phyloP scores from a whole-genome alignment of 352 stramenopile species.

The Saprolegnia parasitica region DNA sequence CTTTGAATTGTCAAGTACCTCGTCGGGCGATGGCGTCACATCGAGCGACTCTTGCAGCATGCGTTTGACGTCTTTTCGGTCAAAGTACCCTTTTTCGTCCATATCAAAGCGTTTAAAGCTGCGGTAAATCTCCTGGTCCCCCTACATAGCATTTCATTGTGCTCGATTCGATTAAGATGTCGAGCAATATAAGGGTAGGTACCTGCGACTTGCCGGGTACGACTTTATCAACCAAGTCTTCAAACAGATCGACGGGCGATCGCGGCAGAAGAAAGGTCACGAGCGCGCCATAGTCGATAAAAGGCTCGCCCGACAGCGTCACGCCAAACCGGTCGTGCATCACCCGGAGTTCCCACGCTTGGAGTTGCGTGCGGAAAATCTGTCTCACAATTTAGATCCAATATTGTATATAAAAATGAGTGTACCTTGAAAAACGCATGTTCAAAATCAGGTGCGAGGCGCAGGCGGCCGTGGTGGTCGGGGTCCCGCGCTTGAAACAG shows the following conservation, averaged over 20 bases:
- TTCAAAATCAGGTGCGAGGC: not conserved
- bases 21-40: not conserved
- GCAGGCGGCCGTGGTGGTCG: not conserved
- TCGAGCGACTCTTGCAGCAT: not conserved
- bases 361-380: constrained; percentile 8
- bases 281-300: constrained; percentile 1
- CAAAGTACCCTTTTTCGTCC: constrained; percentile 9
- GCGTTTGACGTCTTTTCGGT: constrained; percentile 1
- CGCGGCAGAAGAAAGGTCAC: not conserved
- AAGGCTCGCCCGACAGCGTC: not conserved
- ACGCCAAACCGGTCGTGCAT: constrained; percentile 8
- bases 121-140: not conserved
- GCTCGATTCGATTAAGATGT: not conserved
- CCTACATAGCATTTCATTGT: not conserved
- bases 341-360: not conserved
- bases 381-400: not conserved
- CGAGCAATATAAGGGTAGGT: not conserved
- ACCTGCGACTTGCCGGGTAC: constrained; percentile 4
- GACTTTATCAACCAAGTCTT: not conserved
- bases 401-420: not conserved
- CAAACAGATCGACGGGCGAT: not conserved
- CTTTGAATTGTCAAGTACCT: constrained; percentile 2
- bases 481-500: constrained; percentile 8
- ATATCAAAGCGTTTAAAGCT: constrained; percentile 8
- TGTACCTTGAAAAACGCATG: constrained; percentile 10